These are phyloP conservation scores for Phtheirospermum japonicum DNA, from an alignment of 257 asterid genomes.

Conservation along the genomic window DNA sequence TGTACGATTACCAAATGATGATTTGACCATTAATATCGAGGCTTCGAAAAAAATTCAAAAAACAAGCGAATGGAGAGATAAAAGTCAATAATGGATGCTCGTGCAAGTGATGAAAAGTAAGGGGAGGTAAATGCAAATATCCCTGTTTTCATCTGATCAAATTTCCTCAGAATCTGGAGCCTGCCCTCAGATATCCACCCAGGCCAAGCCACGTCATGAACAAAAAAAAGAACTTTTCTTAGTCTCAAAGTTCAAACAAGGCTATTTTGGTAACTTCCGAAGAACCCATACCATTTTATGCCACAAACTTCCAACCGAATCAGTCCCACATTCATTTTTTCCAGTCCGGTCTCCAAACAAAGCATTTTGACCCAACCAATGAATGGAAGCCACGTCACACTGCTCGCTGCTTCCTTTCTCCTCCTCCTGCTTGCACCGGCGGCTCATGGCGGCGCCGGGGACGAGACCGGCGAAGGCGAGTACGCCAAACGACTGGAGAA, in stretches of 20 bases:
- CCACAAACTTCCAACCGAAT: conserved; percentile 28
- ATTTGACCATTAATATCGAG: no score
- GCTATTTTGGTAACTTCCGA: conserved; percentile 20
- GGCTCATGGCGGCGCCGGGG: conserved; percentile 38
- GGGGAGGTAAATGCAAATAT: conserved; percentile 14
- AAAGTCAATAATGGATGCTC: background rate
- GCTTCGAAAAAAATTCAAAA: no score
- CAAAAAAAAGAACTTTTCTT: background rate
- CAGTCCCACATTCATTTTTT: background rate
- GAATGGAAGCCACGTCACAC: conserved; percentile 51
- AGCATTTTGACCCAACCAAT: conserved; percentile 36
- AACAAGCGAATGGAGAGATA: background rate
- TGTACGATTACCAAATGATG: background rate
- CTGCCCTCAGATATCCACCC: background rate
- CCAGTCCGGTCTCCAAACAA: conserved; percentile 32
- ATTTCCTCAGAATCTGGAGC: conserved; percentile 17
- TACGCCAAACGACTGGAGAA: conserved; percentile 49
- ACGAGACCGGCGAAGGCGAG: conserved; percentile 36
- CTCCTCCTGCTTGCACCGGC: conserved; percentile 40
- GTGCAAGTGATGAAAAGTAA: background rate
- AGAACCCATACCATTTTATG: conserved; percentile 15
- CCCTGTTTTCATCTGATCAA: background rate
- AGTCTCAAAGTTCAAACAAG: conserved; percentile 5
- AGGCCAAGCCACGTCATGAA: background rate
- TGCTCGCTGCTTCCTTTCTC: conserved; percentile 34